Base-by-base conservation (phyloP, 176 grass and related monocot species). In the Cenchrus americanus region DNA sequence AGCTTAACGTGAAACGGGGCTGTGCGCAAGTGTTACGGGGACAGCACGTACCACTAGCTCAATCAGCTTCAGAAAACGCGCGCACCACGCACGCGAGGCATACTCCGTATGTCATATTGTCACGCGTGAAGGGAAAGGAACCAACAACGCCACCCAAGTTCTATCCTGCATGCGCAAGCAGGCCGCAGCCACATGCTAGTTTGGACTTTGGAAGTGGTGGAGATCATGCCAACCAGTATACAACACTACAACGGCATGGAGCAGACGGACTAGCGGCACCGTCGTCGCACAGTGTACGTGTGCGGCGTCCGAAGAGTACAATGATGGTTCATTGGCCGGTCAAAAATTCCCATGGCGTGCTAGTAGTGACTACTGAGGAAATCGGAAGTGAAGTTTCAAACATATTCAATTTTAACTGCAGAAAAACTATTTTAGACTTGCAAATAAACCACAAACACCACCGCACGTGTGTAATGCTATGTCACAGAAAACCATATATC, bases 101-200 rank as follows among this genome's bases (percentile, higher is more conserved):
- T 27, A n/a, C n/a, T n/a, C n/a, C n/a, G n/a, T n/a, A 26, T 55
- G 47, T 49, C 47, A 49, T 8, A 8, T 9, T 44, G 71, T 54
- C 49, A 49, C 12, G 26, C 49, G 52, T 55, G 10, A 60, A 50
- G 41, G 49, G 42, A 87, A 81, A 22, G 1, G 60, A 48, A 42
- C 51, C 85, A 61, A 52, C n/a, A 69, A 34, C 61, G 67, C 62
- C 9, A 8, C 43, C 8, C 47, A 49, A 49, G 62, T 82, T 65
- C 71, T 4, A 71, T 58, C 85, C 54, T 69, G 9, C 71, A 69
- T 37, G 34, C 34, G 34, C 34, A 3, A 37, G 34, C 34, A 37
- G 34, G 34, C 34, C 48, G 79, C 71, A 69, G 79, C 70, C 58
- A 61, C 58, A 48, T 66, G 70, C 14, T 24, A 26, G 66, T 67